Evolutionary conservation across 164 flowering plant genomes (phyloP), one percentile per base, ranked within the genome.

Genomic region (Stephania cephalantha): DNA sequence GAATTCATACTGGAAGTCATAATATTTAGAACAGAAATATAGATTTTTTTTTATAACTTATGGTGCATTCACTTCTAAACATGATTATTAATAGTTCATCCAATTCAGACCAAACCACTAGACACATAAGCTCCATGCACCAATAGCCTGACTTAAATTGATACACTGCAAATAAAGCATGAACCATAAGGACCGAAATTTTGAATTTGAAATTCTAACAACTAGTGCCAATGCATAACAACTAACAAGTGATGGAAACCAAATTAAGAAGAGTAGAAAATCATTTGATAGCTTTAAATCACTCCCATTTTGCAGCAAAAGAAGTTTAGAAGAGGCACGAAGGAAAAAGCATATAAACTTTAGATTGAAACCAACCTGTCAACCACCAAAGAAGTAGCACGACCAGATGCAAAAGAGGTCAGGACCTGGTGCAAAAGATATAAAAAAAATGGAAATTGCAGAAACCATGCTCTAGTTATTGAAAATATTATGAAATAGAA

Each of bases 391-490:
- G 99, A 85, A 35, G 99, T 95, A 53, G 99, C 95, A 79, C 97
- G 96, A 35, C 99, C 99, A 71, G 98, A 91, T 67, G 99, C 99
- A 87, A 95, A 95, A 74, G 98, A 90, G 70, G 98, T 93, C 61
- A 95, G 91, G 77, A 95, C 99, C 99, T 93, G 84, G 73, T 18
- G 17, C 55, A 7, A 61, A 64, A 30, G 72, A 69, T 64, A 30
- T 20, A 50, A 35, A 35, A 35, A 35, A 9, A 9, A 72, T 63
- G 35, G 64, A 35, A 69, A 17, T 22, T 65, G 17, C 20, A 50
- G 45, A 73, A n/a, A 71, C 15, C 8, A 73, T 75, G 44, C 6
- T 42, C 42, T 45, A 50, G 31, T 44, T 61, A 46, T 12, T 66
- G n/a, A 46, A 76, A 44, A 30, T 53, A 64, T n/a, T 48, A 68